These are phyloP conservation scores for Trichoderma simmonsii DNA, from an alignment of 2,329 filamentous ascomycete species.

Conservation along the genomic window DNA sequence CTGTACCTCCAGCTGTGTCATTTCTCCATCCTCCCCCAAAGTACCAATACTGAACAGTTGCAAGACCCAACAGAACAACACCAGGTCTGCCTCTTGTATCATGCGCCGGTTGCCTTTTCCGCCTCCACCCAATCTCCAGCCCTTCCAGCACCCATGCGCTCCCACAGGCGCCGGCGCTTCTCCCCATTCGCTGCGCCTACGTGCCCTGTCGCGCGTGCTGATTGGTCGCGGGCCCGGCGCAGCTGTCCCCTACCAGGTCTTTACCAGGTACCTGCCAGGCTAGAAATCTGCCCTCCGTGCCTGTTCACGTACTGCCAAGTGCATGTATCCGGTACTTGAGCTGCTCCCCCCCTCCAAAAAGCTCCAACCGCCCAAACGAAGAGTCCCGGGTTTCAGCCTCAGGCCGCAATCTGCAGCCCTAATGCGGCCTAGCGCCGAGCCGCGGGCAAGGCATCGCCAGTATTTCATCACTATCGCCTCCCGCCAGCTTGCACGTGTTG, in stretches of 20 bases:
- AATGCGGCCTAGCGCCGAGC: background rate
- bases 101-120: conserved; percentile 9
- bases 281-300: background rate
- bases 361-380: background rate
- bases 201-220: conserved; percentile 3
- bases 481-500: conserved; percentile 42
- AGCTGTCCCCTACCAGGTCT: background rate
- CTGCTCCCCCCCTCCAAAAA: background rate
- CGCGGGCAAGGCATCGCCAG: background rate
- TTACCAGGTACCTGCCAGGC: background rate
- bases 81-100: background rate
- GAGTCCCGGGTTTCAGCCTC: conserved; percentile 6
- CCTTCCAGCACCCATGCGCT: background rate
- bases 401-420: conserved; percentile 7
- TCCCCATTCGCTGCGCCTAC: conserved; percentile 10
- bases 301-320: background rate
- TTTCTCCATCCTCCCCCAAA: background rate
- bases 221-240: background rate
- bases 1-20: background rate
- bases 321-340: background rate
- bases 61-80: background rate
- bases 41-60: background rate
- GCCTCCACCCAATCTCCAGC: conserved; percentile 7
- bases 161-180: conserved; percentile 5
- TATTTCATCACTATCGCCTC: conserved; percentile 15